A percentile compares a stretch with the other conserved stretches of the same genome.
Evolutionary conservation across 139 green algal species (phyloP).

Genomic region (Bryopsis sp.): DNA sequence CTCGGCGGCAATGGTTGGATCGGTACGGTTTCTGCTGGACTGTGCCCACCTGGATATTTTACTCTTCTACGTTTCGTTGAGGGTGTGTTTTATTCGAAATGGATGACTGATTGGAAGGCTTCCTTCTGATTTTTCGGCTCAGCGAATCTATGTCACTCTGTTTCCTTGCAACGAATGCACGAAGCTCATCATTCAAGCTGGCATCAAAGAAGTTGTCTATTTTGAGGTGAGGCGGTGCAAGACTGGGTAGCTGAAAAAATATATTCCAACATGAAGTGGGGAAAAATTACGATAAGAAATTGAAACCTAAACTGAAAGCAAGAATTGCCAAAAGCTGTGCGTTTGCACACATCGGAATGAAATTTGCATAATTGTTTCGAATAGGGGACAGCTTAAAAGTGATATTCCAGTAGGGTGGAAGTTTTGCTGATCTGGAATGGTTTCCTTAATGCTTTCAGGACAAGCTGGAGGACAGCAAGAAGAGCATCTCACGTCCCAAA

Average conservation of each 20-base stretch:
- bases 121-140: slow-evolving; percentile 13
- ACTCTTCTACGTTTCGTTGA: background rate
- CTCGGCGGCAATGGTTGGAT: slow-evolving; percentile 41
- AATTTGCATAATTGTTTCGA: background rate
- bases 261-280: background rate
- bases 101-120: no score
- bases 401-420: background rate
- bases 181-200: slow-evolving; percentile 97
- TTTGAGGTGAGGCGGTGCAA: slow-evolving; percentile 50
- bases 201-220: slow-evolving; percentile 83
- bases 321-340: background rate
- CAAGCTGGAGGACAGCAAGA: background rate
- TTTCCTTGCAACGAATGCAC: slow-evolving; percentile 99
- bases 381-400: background rate
- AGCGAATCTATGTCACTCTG: slow-evolving; percentile 95
- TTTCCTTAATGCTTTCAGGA: slow-evolving; percentile 4
- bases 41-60: background rate
- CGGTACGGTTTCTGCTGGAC: slow-evolving; percentile 32
- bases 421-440: background rate
- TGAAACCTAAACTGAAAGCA: background rate
- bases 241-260: background rate
- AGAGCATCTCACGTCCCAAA: background rate
- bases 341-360: background rate
- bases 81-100: no score
- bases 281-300: background rate